A percentile compares a stretch with the other conserved stretches of the same genome.
Evolutionary conservation across 495 filamentous ascomycete genomes (phyloP).

Genomic region (Hypoxylon rickii): DNA sequence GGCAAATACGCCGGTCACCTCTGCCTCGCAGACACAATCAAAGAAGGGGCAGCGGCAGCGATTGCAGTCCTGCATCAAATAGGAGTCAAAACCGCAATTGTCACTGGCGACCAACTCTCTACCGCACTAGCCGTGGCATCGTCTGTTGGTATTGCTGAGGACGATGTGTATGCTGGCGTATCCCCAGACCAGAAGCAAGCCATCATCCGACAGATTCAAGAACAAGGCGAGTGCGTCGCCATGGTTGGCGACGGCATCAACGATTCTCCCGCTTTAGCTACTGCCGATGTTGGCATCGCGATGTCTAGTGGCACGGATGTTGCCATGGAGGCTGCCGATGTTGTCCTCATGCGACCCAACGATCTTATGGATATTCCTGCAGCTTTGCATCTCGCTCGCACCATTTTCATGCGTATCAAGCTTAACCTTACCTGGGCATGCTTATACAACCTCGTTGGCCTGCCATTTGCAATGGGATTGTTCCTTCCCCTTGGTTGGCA

Average conservation of each 20-base stretch:
- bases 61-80: conserved; percentile 83
- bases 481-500: conserved; percentile 87
- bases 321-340: conserved; percentile 95
- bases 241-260: conserved; percentile 99
- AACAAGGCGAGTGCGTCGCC: conserved; percentile 73
- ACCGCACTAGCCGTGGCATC: conserved; percentile 82
- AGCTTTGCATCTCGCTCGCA: conserved; percentile 76
- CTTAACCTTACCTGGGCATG: conserved; percentile 91
- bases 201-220: conserved; percentile 79
- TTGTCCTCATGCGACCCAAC: conserved; percentile 92
- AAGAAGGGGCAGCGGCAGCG: conserved; percentile 79
- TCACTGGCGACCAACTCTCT: conserved; percentile 87
- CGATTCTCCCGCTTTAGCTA: conserved; percentile 94
- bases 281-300: conserved; percentile 89
- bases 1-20: conserved; percentile 77
- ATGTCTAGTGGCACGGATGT: conserved; percentile 94
- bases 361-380: conserved; percentile 91
- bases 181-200: conserved; percentile 86
- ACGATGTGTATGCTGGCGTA: conserved; percentile 78
- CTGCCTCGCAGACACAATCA: conserved; percentile 86
- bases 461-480: conserved; percentile 96
- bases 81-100: conserved; percentile 84
- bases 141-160: conserved; percentile 76
- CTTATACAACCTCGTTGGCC: conserved; percentile 86
- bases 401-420: conserved; percentile 92